Conservation (phyloP, 495 filamentous ascomycete species). For the Venustampulla echinocandica region DNA sequence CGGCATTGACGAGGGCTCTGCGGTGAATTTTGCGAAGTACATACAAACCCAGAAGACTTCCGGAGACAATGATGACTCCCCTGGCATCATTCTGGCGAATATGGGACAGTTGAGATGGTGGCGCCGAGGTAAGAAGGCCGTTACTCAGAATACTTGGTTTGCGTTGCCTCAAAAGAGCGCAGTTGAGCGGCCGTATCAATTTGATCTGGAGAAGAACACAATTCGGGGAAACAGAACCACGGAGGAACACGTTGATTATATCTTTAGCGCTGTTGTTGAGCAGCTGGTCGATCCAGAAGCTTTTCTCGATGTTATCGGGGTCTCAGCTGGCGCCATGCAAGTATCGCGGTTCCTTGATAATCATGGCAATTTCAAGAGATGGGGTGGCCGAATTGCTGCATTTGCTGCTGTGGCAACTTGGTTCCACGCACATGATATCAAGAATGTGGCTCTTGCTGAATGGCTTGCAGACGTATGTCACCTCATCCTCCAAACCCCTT, state of each 20-base stretch:
- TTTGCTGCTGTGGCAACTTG: conserved; percentile 32
- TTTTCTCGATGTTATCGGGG: conserved; percentile 55
- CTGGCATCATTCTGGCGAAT: conserved; percentile 62
- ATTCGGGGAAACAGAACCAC: conserved; percentile 44
- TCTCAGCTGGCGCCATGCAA: conserved; percentile 46
- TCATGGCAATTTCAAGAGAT: conserved; percentile 42
- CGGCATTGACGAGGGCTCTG: conserved; percentile 58
- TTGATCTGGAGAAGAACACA: conserved; percentile 41
- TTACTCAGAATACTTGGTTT: conserved; percentile 46
- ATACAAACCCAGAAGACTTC: conserved; percentile 32
- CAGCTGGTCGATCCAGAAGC: conserved; percentile 34
- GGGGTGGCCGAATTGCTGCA: conserved; percentile 30
- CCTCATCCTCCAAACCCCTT: not conserved
- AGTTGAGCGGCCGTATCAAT: conserved; percentile 31
- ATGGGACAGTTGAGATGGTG: conserved; percentile 63
- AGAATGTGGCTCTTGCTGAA: conserved; percentile 30
- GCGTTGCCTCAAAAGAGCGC: conserved; percentile 45
- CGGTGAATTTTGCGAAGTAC: conserved; percentile 49
- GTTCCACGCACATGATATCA: conserved; percentile 19
- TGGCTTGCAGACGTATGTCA: conserved; percentile 41
- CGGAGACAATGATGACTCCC: conserved; percentile 22
- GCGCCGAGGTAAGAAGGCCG: conserved; percentile 41
- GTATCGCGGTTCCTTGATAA: conserved; percentile 44
- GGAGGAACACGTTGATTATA: conserved; percentile 48
- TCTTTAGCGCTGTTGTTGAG: conserved; percentile 55